These are phyloP conservation scores for Actinomortierella ambigua DNA, from an alignment of 371 early-diverging fungal species.

Conservation along the genomic window DNA sequence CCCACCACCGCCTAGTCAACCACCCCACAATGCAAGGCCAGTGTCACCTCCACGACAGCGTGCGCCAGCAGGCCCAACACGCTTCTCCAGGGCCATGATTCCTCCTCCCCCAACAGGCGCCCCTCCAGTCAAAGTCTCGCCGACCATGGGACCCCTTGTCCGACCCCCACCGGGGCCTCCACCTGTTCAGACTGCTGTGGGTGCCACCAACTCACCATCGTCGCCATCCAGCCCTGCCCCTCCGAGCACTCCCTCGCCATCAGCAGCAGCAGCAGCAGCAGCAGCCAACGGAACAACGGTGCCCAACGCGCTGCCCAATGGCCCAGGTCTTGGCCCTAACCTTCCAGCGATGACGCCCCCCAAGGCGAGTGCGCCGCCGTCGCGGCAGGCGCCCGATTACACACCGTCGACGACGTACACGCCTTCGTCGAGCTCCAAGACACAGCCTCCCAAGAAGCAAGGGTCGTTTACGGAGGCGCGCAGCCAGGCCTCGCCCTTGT, in stretches of 20 bases:
- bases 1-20: constrained; percentile 25
- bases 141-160: constrained; percentile 12
- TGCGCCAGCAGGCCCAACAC: constrained; percentile 5
- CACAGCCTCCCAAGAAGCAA: too few species aligned
- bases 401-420: constrained; percentile 28
- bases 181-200: constrained; percentile 10
- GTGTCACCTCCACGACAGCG: constrained; percentile 15
- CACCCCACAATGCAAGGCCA: constrained; percentile 8
- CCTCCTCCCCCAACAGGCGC: constrained; percentile 26
- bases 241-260: background rate
- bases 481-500: too few species aligned
- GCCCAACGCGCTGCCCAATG: too few species aligned
- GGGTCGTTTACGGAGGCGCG: too few species aligned
- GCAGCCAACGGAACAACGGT: too few species aligned
- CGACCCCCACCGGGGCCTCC: constrained; percentile 30
- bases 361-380: too few species aligned
- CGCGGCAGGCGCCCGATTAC: constrained; percentile 4
- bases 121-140: constrained; percentile 20
- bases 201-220: constrained; percentile 1
- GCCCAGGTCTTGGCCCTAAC: too few species aligned
- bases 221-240: background rate
- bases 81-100: constrained; percentile 20
- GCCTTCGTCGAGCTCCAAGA: constrained; percentile 5
- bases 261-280: too few species aligned
- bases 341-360: too few species aligned